phyloP scores from a whole-genome alignment of 495 filamentous ascomycete species.

The Wilcoxina mikolae region DNA sequence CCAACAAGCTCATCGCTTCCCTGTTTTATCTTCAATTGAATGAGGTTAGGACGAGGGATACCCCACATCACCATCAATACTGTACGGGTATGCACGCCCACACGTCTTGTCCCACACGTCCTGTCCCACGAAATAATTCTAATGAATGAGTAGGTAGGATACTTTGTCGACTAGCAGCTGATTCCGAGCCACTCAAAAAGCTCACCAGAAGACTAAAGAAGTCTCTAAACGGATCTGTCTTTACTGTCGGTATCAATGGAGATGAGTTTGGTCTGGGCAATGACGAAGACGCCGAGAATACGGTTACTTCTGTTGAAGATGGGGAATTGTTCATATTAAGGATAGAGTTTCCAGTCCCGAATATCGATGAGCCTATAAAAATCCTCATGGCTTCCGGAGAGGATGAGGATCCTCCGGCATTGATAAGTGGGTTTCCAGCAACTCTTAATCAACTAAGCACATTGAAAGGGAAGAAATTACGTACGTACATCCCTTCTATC shows the following conservation, averaged over 20 bases:
- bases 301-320: background rate
- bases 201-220: background rate
- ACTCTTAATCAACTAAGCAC: too few species aligned
- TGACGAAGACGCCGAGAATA: background rate
- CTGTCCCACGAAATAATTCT: background rate
- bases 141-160: constrained; percentile 1
- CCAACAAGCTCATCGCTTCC: background rate
- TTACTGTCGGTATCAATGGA: background rate
- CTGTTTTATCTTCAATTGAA: background rate
- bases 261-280: background rate
- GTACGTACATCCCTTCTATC: too few species aligned
- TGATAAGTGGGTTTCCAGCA: background rate
- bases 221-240: background rate
- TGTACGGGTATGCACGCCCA: background rate
- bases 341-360: background rate
- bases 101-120: background rate
- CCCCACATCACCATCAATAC: background rate
- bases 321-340: background rate
- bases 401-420: background rate
- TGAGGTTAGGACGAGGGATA: background rate
- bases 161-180: constrained; percentile 3
- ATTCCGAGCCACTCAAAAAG: background rate
- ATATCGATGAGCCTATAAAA: background rate
- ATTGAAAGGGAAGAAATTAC: too few species aligned
- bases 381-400: background rate